Percentiles rank a stretch among this genome's conserved stretches.
phyloP scores from a whole-genome alignment of 805 yeast genomes.

The Hemisphaericaspora nanyangensis region DNA sequence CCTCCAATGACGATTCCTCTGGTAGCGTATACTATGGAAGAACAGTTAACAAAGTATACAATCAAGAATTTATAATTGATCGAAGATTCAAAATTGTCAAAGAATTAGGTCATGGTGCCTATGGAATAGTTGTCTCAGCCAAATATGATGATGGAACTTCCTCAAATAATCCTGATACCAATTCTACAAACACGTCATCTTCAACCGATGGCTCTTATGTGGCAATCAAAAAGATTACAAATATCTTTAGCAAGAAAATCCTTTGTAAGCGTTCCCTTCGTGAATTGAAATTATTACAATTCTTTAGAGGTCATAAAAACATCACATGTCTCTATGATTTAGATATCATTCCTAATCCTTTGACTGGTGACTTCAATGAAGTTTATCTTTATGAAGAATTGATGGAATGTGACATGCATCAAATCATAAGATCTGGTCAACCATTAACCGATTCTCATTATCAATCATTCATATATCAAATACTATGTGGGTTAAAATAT shows the following conservation, averaged over 20 bases:
- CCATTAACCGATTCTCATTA: slow-evolving; percentile 92
- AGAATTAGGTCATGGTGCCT: slow-evolving; percentile 97
- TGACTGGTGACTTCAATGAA: slow-evolving; percentile 74
- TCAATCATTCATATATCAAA: slow-evolving; percentile 89
- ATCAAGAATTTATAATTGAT: slow-evolving; percentile 92
- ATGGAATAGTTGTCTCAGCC: slow-evolving; percentile 95
- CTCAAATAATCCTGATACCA: slow-evolving; percentile 19
- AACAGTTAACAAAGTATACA: slow-evolving; percentile 41
- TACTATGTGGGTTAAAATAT: slow-evolving; percentile 83
- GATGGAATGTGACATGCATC: slow-evolving; percentile 99
- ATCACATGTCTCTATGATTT: slow-evolving; percentile 93
- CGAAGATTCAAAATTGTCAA: slow-evolving; percentile 82
- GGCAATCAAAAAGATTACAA: slow-evolving; percentile 94
- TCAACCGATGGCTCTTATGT: slow-evolving; percentile 45
- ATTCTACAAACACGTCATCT: slow-evolving; percentile 7
- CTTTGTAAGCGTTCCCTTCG: slow-evolving; percentile 88
- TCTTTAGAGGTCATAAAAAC: slow-evolving; percentile 94
- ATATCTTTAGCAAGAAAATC: slow-evolving; percentile 86
- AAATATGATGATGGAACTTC: slow-evolving; percentile 68
- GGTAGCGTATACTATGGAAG: slow-evolving; percentile 27
- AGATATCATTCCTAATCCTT: slow-evolving; percentile 75
- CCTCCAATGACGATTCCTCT: too few relatives aligned
- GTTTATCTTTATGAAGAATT: slow-evolving; percentile 90
- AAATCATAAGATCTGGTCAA: slow-evolving; percentile 90
- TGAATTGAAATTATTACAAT: slow-evolving; percentile 84